Base-by-base conservation (phyloP, 805 yeast genomes). In the Nakazawaea pomicola region DNA sequence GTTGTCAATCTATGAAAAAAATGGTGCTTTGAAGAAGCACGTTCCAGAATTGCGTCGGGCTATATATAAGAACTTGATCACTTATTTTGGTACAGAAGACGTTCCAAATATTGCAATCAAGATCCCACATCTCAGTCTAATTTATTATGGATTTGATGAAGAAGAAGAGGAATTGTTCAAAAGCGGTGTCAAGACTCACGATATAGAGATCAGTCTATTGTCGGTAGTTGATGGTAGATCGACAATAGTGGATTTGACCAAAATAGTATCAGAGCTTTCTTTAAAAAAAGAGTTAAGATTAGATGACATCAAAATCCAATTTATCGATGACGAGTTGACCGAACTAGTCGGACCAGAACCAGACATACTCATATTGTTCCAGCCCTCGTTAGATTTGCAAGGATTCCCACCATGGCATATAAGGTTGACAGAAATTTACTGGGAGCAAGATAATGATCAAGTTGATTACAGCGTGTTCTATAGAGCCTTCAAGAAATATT, bases 321-420 rank as follows among this genome's bases (percentile, higher is more conserved):
- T 84, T 45, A 76, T 93, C 29, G 91, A 90, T 58, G 76, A 76
- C 46, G 89, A 84, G 55, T 67, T 83, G 46, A 68, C 68, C 29
- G 86, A 79, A 51, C 67, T 88, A 40, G 93, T 89, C 12, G 93
- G 96, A 1, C 72, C 70, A n/a, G 99, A 93, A 58, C 98, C 99
- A 0, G 99, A 93, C 57, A 70, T 93, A 48, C 67, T 93, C 36
- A 68, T 93, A 23, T 64, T 85, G 40, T 93, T 91, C 58, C 88
- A 88, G 16, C 95, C 97, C n/a, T 69, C 72, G 10, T 68, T 93
- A 48, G 95, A 89, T 57, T 71, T 93, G 37, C 95, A 89, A 61
- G 97, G 95, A 14, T 93, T 81, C 60, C 98, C 98, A 16, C 99
- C 99, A 21, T 93, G 99, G 99, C 98, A 91, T 56, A 77, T 88